Percentiles rank a stretch among this genome's conserved stretches.
Evolutionary conservation across 257 asterid genomes (phyloP).

Genomic region (Solanum piurae): DNA sequence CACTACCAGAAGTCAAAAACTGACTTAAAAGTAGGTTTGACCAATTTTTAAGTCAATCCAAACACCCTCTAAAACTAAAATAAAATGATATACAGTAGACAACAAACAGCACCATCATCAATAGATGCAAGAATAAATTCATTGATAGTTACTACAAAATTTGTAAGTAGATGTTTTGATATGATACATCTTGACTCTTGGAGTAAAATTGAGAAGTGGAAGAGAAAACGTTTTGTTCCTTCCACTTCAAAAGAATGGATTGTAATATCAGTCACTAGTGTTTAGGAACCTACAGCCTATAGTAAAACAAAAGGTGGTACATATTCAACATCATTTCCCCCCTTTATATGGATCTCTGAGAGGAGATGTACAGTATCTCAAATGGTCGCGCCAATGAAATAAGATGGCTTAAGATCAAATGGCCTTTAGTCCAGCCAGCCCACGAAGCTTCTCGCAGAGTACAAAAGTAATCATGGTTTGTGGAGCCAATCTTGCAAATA

Average conservation of each 20-base stretch:
- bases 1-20: no score
- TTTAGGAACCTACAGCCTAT: not conserved
- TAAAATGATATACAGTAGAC: not conserved
- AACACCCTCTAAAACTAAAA: not conserved
- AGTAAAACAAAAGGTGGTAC: not conserved
- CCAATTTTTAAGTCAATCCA: no score
- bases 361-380: not conserved
- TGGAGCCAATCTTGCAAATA: slow-evolving; percentile 87
- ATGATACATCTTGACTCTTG: not conserved
- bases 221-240: not conserved
- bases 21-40: no score
- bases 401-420: slow-evolving; percentile 20
- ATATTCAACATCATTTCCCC: not conserved
- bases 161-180: not conserved
- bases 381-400: not conserved
- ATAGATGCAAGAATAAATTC: not conserved
- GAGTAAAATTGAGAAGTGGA: not conserved
- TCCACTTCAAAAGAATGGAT: not conserved
- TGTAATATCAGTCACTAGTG: not conserved
- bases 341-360: not conserved
- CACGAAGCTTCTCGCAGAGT: slow-evolving; percentile 81
- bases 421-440: slow-evolving; percentile 69
- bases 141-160: not conserved
- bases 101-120: not conserved
- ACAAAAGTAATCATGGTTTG: slow-evolving; percentile 87